Evolutionary conservation across 2,329 filamentous ascomycete genomes (phyloP).

Genomic region (Fusarium camptoceras): DNA sequence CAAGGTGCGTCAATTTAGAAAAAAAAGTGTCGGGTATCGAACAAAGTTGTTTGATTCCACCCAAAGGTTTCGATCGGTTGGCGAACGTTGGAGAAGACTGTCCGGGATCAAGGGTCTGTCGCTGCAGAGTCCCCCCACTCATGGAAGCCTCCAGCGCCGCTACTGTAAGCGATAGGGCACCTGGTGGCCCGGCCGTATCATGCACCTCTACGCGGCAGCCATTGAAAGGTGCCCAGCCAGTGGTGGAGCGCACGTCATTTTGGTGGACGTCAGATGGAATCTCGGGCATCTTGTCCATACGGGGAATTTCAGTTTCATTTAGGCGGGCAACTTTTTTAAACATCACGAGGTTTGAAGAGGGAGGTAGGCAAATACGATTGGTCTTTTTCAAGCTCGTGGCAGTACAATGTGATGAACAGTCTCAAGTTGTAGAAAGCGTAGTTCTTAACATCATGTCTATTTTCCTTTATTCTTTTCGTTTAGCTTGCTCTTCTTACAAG

Average conservation of each 20-base stretch:
- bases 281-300: neutral
- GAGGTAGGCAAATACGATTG: conserved; percentile 22
- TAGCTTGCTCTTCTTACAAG: neutral
- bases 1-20: conserved; percentile 11
- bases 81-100: conserved; percentile 43
- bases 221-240: conserved; percentile 19
- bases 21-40: conserved; percentile 2
- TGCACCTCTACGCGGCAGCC: conserved; percentile 12
- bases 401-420: conserved; percentile 9
- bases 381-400: conserved; percentile 6
- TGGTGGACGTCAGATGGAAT: conserved; percentile 1
- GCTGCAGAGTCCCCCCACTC: conserved; percentile 35
- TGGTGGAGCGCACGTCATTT: conserved; percentile 42
- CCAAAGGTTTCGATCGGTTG: conserved; percentile 23
- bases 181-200: conserved; percentile 31
- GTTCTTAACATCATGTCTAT: neutral
- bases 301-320: conserved; percentile 8
- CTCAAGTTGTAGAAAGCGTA: neutral
- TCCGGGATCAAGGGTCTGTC: conserved; percentile 22
- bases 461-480: conserved; percentile 4
- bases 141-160: conserved; percentile 22
- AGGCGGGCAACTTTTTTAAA: neutral
- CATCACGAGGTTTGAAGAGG: conserved; percentile 31
- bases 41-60: conserved; percentile 20
- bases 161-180: conserved; percentile 38